Evolutionary conservation across 192 early-diverging fungal genomes (phyloP).

Genomic region (Gigaspora rosea): DNA sequence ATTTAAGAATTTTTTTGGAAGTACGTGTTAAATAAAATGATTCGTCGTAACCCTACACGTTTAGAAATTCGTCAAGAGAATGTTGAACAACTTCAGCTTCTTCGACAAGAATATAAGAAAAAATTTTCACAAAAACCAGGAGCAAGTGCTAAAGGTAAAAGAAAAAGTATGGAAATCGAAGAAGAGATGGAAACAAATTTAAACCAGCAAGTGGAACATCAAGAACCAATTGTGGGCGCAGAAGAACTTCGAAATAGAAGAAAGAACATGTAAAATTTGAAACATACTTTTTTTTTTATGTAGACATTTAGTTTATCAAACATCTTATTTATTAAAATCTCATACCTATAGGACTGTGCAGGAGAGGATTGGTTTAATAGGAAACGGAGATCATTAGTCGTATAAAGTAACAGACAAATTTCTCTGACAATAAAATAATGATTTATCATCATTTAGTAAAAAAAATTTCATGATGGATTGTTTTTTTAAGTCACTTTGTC

Average conservation of each 20-base stretch:
- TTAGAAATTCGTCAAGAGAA: conserved; percentile 26
- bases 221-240: background rate
- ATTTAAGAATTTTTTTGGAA: too few species aligned
- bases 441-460: too few species aligned
- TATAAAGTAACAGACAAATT: too few species aligned
- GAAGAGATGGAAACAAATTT: background rate
- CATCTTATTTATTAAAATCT: too few species aligned
- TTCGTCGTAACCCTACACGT: conserved; percentile 27
- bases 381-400: too few species aligned
- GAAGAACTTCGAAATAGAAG: conserved; percentile 14
- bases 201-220: background rate
- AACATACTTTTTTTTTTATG: too few species aligned
- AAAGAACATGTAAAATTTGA: conserved; percentile 7
- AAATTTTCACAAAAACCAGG: conserved; percentile 11
- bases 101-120: conserved; percentile 14
- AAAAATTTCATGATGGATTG: too few species aligned
- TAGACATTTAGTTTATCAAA: too few species aligned
- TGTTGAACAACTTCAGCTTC: background rate
- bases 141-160: conserved; percentile 17
- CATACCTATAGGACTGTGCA: too few species aligned
- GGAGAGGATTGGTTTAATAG: too few species aligned
- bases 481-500: too few species aligned
- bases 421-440: too few species aligned
- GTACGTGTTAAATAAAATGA: conserved; percentile 19
- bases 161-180: conserved; percentile 12